Evolutionary conservation across 164 flowering plant genomes (phyloP), one percentile per base, ranked within the genome.

Genomic region (Aristolochia californica): DNA sequence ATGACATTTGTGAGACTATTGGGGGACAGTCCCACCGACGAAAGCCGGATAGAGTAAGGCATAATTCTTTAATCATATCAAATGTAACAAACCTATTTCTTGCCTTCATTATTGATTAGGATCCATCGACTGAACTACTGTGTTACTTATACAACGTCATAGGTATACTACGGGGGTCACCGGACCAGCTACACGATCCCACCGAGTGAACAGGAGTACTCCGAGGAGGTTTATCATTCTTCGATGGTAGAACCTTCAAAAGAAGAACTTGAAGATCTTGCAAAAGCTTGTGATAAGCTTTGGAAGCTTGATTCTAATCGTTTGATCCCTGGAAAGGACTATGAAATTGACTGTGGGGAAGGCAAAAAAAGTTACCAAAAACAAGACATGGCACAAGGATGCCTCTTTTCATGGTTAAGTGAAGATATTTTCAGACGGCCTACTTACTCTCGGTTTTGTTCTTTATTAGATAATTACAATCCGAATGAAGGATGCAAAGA

Each of bases 231-330:
- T 64, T 67, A 74, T 40, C 45, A 55, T 62, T 68, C 72, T 51
- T 48, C 58, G 57, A 59, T 49, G 15, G 24, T 74, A 53, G 73
- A 78, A 55, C 94, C 95, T 18, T 75, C 90, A 28, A 62, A 66
- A 66, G 81, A 75, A 62, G 97, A 93, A 70, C 94, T 89, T 53
- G 18, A 74, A 28, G 88, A 85, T 71, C 65, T 89, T 16, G 78
- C 88, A 63, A 68, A 62, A 64, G 98, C 96, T 56, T 85, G 96
- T 63, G 75, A 77, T 61, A 93, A 71, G 75, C 97, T 93, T 18
- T 93, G 98, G 98, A 84, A 89, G 52, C 89, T 93, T 59, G 98
- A 93, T 70, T 56, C 65, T 12, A 89, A 89, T 65, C 95, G 95
- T 53, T 74, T 87, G 76, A 73, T 76, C 23, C 98, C 98, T 47